Evolutionary conservation across 1,284 basidiomycete genomes (phyloP), one percentile per base, ranked within the genome.

Genomic region (Pascua guehoae): DNA sequence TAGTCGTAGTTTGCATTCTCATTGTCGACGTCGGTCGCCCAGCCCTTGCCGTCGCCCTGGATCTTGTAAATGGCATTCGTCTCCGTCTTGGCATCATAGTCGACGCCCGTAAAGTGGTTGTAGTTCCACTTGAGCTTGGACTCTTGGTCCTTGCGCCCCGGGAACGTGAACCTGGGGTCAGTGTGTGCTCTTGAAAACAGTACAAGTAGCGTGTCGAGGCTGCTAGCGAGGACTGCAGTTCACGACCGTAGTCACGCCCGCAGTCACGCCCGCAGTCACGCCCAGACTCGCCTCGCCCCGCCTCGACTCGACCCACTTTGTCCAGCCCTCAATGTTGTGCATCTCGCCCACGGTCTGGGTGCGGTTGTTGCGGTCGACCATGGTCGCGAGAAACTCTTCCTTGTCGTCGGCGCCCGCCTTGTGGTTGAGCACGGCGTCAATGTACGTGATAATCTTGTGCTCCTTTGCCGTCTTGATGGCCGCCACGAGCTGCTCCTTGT

Each of bases 311-410:
- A 62, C 64, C 57, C 57, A 71, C 72, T 78, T 78, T 18, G 90
- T 93, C 91, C 91, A 95, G 0, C 85, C 89, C 84, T 88, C 84
- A 36, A 95, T 89, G 64, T 88, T 81, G 74, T 82, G 80, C 56
- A 79, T 76, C n/a, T 82, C 83, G 0, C 84, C 86, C 46, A 86
- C 76, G 18, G 81, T 80, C 67, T 81, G 76, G 51, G 56, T 75
- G 17, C 77, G 61, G 62, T 79, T 64, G 36, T 85, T 69, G 7
- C 85, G 77, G 64, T 89, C 84, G 9, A 92, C 89, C 49, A 86
- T 85, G 8, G 87, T 84, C 7, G 85, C 92, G n/a, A 78, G 68
- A 75, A 93, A 89, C 1, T 74, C 79, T 76, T 98, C 92, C 10
- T 76, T 76, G 66, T 85, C 81, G 75, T 97, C 93, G 7, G 86